Conservation (phyloP, 805 yeast genomes). For the Nakazawaea ambrosiae region DNA sequence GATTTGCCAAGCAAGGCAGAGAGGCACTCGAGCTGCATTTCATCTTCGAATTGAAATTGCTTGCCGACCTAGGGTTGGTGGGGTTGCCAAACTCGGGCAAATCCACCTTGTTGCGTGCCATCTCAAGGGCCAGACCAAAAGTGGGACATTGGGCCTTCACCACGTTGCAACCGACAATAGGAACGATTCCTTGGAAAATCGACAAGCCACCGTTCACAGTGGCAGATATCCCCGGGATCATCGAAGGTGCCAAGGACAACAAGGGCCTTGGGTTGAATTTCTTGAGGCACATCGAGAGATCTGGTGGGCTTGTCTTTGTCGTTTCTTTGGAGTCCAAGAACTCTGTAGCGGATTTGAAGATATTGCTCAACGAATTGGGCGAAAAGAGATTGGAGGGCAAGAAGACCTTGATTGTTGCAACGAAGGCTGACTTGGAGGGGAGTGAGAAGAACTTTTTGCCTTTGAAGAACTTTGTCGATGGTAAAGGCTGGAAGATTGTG, state of each 20-base stretch:
- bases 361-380: conserved; percentile 69
- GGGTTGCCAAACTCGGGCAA: conserved; percentile 98
- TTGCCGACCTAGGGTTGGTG: conserved; percentile 91
- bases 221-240: conserved; percentile 96
- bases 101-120: conserved; percentile 78
- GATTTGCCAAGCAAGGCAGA: conserved; percentile 81
- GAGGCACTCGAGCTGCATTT: conserved; percentile 58
- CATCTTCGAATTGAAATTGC: conserved; percentile 73
- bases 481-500: conserved; percentile 54
- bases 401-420: conserved; percentile 70
- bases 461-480: conserved; percentile 38
- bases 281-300: conserved; percentile 85
- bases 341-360: conserved; percentile 60
- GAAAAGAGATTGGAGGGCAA: conserved; percentile 51
- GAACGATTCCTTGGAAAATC: conserved; percentile 67
- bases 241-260: conserved; percentile 78
- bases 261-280: conserved; percentile 94
- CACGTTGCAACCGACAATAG: conserved; percentile 85
- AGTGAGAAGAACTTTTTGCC: conserved; percentile 39
- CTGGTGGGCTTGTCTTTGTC: conserved; percentile 85
- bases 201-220: conserved; percentile 76
- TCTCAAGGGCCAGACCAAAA: conserved; percentile 82
- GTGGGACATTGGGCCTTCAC: conserved; percentile 98
- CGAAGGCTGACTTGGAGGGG: conserved; percentile 81
- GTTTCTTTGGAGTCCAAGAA: conserved; percentile 62